Evolutionary conservation across 2,329 filamentous ascomycete species (phyloP).

Genomic region (Ophiosphaerella herpotricha): DNA sequence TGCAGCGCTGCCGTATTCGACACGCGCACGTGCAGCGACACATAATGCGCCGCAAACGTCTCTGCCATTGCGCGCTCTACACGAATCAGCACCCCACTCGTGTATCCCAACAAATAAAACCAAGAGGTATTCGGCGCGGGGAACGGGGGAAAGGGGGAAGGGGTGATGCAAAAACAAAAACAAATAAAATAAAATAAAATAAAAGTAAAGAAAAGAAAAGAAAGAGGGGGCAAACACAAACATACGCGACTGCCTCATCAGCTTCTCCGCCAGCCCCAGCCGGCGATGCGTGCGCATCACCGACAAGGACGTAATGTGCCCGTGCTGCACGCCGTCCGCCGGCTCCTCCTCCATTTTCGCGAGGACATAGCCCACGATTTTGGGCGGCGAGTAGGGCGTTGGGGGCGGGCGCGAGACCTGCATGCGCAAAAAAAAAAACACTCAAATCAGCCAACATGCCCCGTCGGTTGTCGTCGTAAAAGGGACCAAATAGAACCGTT

Average conservation of each 20-base stretch:
- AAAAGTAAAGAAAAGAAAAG: background rate
- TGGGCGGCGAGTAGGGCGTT: conserved; percentile 85
- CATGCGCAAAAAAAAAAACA: too few species aligned
- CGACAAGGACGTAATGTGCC: conserved; percentile 92
- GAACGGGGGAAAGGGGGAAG: background rate
- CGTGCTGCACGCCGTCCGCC: conserved; percentile 84
- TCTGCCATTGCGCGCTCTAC: conserved; percentile 92
- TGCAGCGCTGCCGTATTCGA: conserved; percentile 90
- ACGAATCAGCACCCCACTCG: too few species aligned
- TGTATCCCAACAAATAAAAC: too few species aligned
- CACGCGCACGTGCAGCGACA: conserved; percentile 92
- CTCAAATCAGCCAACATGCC: too few species aligned
- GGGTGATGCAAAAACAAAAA: too few species aligned
- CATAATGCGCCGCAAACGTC: conserved; percentile 87
- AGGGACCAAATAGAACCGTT: too few species aligned
- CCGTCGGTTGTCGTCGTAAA: too few species aligned
- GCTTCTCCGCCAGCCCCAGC: conserved; percentile 90
- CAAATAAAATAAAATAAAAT: too few species aligned
- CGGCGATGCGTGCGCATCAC: conserved; percentile 96
- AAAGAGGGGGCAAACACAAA: background rate
- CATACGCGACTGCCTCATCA: conserved; percentile 92
- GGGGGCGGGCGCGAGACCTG: conserved; percentile 74
- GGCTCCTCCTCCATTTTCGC: conserved; percentile 99
- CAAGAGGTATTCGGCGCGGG: background rate
- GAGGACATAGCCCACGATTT: conserved; percentile 98